Base-by-base conservation (phyloP, 441 rosid species). In the Breynia disticha region DNA sequence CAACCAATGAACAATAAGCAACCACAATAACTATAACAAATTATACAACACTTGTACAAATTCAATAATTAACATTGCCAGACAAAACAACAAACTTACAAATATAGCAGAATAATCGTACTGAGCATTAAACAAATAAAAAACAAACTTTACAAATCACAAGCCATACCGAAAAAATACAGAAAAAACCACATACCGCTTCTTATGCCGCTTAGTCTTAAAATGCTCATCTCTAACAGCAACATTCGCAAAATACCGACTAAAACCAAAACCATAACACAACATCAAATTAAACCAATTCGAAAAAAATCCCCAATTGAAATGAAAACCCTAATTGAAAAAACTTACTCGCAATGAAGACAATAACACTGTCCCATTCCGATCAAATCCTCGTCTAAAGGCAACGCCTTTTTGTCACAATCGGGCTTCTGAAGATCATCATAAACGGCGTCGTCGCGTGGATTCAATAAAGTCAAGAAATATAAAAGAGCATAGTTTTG, bases 351-450 rank as follows among this genome's bases (percentile, higher is more conserved):
- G 93, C 99, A 93, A 73, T 81, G 93, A 46, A 87, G 60, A 79
- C 97, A 89, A 66, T 84, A 89, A 67, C 67, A 83, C 58, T 93
- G 99, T 4, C 97, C 99, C 97, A 93, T 89, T 42, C 97, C 97
- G 54, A 97, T 97, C 54, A 89, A 81, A 56, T 89, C 94, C 59
- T 86, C 94, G 50, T 87, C 95, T 21, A 72, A 66, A 47, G 96
- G 86, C 55, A 77, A 66, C 16, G 73, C 68, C 64, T 72, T 75
- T 22, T 69, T 62, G 68, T 62, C 90, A 5, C 57, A 58, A 42
- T 79, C 89, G 24, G 86, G 70, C 76, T 83, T 89, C 53, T 84
- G 79, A 67, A 89, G 64, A 67, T 80, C 89, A 2, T 78, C 82
- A 62, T 84, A 86, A 0, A 93, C 90, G 48, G 86, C 83, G 52